These are phyloP conservation scores for Chlorociboria aeruginascens DNA, from an alignment of 495 filamentous ascomycete genomes.

Conservation along the genomic window DNA sequence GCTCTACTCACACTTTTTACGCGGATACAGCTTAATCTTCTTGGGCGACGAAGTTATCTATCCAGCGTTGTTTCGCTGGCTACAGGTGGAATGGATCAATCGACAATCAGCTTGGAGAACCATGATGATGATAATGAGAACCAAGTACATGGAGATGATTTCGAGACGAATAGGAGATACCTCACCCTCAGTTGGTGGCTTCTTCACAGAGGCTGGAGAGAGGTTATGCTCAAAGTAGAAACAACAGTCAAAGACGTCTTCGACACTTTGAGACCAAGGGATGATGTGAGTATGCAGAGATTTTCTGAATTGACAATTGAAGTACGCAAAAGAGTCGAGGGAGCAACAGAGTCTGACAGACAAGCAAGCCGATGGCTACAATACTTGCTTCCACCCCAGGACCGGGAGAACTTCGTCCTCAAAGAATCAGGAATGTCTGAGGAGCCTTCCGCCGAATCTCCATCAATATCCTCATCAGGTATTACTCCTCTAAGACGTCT, in stretches of 20 bases:
- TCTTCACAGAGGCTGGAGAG: conserved; percentile 78
- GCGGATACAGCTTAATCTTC: conserved; percentile 90
- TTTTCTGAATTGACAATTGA: conserved; percentile 68
- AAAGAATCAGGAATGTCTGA: conserved; percentile 69
- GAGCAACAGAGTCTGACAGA: conserved; percentile 52
- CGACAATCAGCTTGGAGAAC: conserved; percentile 77
- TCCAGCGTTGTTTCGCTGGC: conserved; percentile 87
- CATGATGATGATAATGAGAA: conserved; percentile 72
- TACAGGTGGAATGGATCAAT: conserved; percentile 41
- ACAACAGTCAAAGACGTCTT: conserved; percentile 76
- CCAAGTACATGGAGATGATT: conserved; percentile 76
- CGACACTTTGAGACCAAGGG: conserved; percentile 71
- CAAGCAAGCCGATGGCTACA: conserved; percentile 61
- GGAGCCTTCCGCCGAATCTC: conserved; percentile 20
- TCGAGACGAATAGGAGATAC: conserved; percentile 87
- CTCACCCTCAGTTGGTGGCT: conserved; percentile 98
- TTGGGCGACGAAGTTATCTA: conserved; percentile 88
- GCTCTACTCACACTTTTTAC: conserved; percentile 85
- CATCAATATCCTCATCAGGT: conserved; percentile 24
- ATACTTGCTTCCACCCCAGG: conserved; percentile 66
- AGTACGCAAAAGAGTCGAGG: conserved; percentile 76
- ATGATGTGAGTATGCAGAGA: conserved; percentile 66
- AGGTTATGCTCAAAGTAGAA: conserved; percentile 67
- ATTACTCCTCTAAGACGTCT: conserved; percentile 62
- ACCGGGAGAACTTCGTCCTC: conserved; percentile 71